Evolutionary conservation across 495 filamentous ascomycete species (phyloP), one percentile per base, ranked within the genome.

Genomic region (Trichoderma erinaceum): DNA sequence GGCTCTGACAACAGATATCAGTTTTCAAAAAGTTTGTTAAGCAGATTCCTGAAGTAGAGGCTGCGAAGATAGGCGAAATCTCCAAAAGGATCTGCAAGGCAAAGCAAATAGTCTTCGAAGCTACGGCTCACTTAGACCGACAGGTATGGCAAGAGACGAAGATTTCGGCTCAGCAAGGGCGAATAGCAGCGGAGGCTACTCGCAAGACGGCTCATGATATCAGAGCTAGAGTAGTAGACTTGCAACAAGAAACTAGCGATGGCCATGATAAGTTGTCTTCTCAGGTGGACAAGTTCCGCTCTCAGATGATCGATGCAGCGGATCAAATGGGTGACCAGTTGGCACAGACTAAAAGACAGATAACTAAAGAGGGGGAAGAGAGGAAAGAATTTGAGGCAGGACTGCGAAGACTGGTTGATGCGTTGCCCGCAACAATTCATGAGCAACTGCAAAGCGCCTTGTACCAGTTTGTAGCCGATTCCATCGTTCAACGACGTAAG

Each of bases 61-160:
- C 56, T 3, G 23, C 56, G 15, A 61, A 61, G 23, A 61, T 61
- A 4, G 25, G 56, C 16, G 56, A 61, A 23, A 61, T 61, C 10
- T 61, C 56, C 11, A 61, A 61, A 10, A 12, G 56, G 25, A 61
- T 61, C 13, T 3, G 4, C 13, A 61, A 61, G 1, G 56, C 56
- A 32, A 61, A 61, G n/a, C 23, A 29, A 18, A 18, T 25, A 2
- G 56, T 61, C 56, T 61, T 35, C 16, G 56, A 61, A 61, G 56
- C 56, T 12, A 61, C 56, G 29, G 56, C 27, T 10, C 56, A 61
- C 13, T 32, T 61, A 15, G 56, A 61, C 11, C 23, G 56, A 32
- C 27, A 61, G 10, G 56, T 61, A 61, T 61, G 56, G 56, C 56
- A 61, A 61, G 56, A 61, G 11, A 32, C 56, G 10, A 61, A 32